phyloP scores from a whole-genome alignment of 768 basidiomycete genomes.

The Naganishia antarctica region DNA sequence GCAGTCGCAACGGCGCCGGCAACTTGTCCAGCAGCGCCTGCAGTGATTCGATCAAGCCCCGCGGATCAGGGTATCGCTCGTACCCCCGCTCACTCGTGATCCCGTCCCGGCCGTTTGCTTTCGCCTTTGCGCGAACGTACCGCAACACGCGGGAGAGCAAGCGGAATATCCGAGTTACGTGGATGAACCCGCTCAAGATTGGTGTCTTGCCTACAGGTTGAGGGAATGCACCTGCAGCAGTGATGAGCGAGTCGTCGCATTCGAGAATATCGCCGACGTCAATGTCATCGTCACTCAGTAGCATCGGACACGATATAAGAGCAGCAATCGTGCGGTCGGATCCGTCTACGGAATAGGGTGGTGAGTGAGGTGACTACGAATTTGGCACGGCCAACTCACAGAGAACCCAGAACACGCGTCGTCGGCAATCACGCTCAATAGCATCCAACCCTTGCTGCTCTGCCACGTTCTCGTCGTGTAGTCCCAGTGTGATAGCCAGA shows the following conservation, averaged over 20 bases:
- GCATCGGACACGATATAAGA: constrained; percentile 30
- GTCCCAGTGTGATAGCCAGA: constrained; percentile 28
- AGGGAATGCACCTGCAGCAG: constrained; percentile 34
- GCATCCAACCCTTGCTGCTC: constrained; percentile 23
- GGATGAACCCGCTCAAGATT: constrained; percentile 42
- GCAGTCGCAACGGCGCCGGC: constrained; percentile 37
- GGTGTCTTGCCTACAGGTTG: constrained; percentile 37
- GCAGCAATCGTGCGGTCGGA: constrained; percentile 35
- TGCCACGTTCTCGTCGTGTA: constrained; percentile 33
- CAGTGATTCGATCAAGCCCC: constrained; percentile 31
- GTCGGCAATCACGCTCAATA: constrained; percentile 32
- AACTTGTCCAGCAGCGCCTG: constrained; percentile 31
- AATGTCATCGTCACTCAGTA: constrained; percentile 33
- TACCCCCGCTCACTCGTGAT: constrained; percentile 37
- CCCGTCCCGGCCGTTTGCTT: constrained; percentile 35
- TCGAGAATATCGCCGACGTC: constrained; percentile 33
- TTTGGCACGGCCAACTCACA: constrained; percentile 28
- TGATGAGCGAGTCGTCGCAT: constrained; percentile 46
- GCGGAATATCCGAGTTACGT: constrained; percentile 37
- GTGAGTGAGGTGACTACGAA: background rate
- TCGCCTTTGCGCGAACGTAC: constrained; percentile 36
- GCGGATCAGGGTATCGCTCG: constrained; percentile 36
- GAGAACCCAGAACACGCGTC: constrained; percentile 36
- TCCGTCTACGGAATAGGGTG: constrained; percentile 26
- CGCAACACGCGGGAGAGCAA: constrained; percentile 32